These are phyloP conservation scores for Cupressus sempervirens DNA, from an alignment of 75 land plant species.

Conservation along the genomic window DNA sequence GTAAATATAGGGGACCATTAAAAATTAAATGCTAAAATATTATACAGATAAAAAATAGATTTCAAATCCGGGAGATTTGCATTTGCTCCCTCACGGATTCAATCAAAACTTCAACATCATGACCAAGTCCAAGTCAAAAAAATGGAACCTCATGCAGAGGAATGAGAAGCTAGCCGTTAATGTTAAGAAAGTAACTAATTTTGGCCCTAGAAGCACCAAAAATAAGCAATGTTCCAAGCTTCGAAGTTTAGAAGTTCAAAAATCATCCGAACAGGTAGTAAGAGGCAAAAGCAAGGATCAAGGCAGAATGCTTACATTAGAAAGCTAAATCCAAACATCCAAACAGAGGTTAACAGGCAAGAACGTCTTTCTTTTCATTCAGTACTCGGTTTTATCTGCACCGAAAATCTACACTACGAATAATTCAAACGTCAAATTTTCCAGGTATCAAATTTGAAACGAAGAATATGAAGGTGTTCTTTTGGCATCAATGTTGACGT, in stretches of 20 bases:
- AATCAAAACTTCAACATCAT: not conserved
- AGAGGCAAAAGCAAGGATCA: too few species aligned
- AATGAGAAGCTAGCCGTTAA: not conserved
- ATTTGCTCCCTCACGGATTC: not conserved
- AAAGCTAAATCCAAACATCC: not conserved
- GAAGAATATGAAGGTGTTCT: not conserved
- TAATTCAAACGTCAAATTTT: not conserved
- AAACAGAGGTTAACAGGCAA: not conserved
- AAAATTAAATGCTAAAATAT: not conserved
- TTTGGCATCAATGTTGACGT: not conserved
- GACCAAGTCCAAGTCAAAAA: not conserved
- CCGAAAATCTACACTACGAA: not conserved
- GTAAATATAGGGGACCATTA: not conserved
- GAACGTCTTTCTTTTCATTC: not conserved
- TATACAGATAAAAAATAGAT: not conserved
- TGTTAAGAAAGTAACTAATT: not conserved
- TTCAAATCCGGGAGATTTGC: constrained; percentile 1
- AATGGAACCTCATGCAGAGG: not conserved
- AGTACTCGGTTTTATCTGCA: not conserved
- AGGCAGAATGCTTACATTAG: too few species aligned
- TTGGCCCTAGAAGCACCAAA: not conserved
- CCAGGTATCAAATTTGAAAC: not conserved
- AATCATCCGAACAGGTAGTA: not conserved
- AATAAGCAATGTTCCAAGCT: too few species aligned
- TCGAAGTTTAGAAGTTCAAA: too few species aligned